Base-by-base conservation (phyloP, 257 asterid species). In the Plectranthus barbatus region DNA sequence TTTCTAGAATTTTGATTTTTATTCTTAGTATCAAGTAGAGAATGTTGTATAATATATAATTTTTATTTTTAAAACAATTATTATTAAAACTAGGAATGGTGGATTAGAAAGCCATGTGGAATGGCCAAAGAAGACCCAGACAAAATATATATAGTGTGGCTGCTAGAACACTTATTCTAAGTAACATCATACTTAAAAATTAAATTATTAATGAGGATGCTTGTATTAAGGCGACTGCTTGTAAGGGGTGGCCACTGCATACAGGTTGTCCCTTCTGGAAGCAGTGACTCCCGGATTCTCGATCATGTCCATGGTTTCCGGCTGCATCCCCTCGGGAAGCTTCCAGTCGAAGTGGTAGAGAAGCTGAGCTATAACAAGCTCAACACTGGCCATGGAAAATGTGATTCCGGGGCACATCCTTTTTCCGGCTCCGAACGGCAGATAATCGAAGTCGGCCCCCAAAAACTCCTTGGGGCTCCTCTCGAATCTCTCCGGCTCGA, bases 401-500 rank as follows among this genome's bases (percentile, higher is more conserved):
- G 57, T 53, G 45, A 50, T 50, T 21, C 69, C 69, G 4, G 69
- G 69, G 60, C 56, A 66, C 51, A 55, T 66, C 33, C 72, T 68
- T 13, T 39, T 47, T 12, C 73, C 73, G 0, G 45, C 59, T 9
- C 73, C 67, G 6, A 68, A 68, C 3, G 67, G 73, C 0, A 68
- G 19, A 17, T 15, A 57, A 10, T 68, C 60, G n/a, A 68, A 68
- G 52, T 49, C 53, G 0, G 18, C 20, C 23, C 13, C 73, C 61
- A 14, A 7, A 8, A 66, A 71, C 44, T 76, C 80, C 1, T 17
- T 31, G 1, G 71, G 48, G 17, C 66, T 49, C 1, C 49, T 42
- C 51, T 76, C 68, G 23, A 75, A 76, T 15, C 77, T 51, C 7
- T 76, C 68, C 7, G 74, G 77, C 4, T 7, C 7, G 26, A 70